Conservation (phyloP, 2,329 filamentous ascomycete species). For the Beauveria varroae region DNA sequence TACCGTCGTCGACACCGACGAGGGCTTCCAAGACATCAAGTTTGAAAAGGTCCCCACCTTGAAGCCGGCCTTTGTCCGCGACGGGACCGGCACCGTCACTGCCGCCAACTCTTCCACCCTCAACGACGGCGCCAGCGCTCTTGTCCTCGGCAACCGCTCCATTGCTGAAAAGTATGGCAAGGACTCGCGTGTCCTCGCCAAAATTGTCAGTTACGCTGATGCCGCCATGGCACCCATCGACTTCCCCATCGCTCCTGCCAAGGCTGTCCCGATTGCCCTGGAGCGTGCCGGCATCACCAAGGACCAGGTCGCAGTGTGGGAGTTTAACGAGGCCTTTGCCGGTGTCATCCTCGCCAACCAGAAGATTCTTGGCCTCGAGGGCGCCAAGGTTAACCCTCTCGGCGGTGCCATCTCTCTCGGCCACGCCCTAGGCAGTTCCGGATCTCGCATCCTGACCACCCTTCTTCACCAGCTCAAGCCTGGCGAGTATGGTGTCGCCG, state of each 20-base stretch:
- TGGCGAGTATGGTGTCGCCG: constrained; percentile 89
- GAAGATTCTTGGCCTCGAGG: constrained; percentile 78
- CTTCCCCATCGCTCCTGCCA: constrained; percentile 87
- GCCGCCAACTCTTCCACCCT: constrained; percentile 91
- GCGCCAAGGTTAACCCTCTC: constrained; percentile 75
- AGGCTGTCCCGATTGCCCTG: constrained; percentile 85
- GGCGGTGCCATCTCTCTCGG: constrained; percentile 89
- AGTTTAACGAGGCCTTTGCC: constrained; percentile 98
- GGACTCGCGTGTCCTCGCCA: constrained; percentile 75
- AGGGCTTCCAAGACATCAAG: constrained; percentile 83
- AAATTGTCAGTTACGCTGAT: constrained; percentile 79
- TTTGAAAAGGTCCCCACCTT: constrained; percentile 77
- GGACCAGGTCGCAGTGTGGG: constrained; percentile 90
- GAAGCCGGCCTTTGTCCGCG: constrained; percentile 84
- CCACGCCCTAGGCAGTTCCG: constrained; percentile 88
- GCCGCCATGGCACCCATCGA: constrained; percentile 87
- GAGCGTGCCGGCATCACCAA: constrained; percentile 83
- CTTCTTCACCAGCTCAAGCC: constrained; percentile 85
- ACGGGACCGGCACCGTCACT: constrained; percentile 83
- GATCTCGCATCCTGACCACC: constrained; percentile 82
- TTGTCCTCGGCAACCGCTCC: constrained; percentile 76
- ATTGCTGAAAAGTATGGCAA: constrained; percentile 74
- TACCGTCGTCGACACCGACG: constrained; percentile 70
- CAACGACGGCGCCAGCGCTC: constrained; percentile 87
- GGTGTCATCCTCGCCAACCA: constrained; percentile 92